phyloP scores from a whole-genome alignment of 2,329 filamentous ascomycete genomes.

The Botrytis porri region DNA sequence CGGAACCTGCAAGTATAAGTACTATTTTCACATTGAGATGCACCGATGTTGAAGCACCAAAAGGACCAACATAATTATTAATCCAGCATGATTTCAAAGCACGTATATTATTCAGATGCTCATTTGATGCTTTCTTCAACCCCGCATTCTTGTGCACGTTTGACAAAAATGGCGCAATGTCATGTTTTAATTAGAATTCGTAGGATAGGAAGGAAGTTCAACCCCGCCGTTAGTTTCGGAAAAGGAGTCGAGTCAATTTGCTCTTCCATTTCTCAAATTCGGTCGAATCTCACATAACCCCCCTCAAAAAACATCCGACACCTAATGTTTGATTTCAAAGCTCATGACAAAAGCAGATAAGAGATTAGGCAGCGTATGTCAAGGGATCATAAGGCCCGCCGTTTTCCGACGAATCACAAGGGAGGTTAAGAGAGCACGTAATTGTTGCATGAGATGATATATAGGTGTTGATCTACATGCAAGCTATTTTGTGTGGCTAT shows the following conservation, averaged over 20 bases:
- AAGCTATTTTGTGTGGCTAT: not conserved
- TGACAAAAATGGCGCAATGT: conserved; percentile 10
- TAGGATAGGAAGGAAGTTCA: no score
- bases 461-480: not conserved
- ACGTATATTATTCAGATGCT: not conserved
- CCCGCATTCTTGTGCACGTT: conserved; percentile 4
- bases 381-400: not conserved
- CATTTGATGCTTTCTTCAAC: not conserved
- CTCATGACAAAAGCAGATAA: not conserved
- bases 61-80: conserved; percentile 1
- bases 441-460: conserved; percentile 16
- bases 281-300: not conserved
- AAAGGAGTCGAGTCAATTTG: not conserved
- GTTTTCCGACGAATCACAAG: conserved; percentile 13
- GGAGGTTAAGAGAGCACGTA: conserved; percentile 9
- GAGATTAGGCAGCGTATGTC: not conserved
- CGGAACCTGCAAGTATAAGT: conserved; percentile 2
- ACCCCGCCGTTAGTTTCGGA: not conserved
- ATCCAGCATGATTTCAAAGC: conserved; percentile 18
- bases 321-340: conserved; percentile 6
- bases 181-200: not conserved
- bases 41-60: not conserved
- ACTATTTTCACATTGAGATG: not conserved
- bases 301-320: not conserved
- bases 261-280: not conserved